phyloP scores from a whole-genome alignment of 345 rosid genomes.

The Physaria fendleri region DNA sequence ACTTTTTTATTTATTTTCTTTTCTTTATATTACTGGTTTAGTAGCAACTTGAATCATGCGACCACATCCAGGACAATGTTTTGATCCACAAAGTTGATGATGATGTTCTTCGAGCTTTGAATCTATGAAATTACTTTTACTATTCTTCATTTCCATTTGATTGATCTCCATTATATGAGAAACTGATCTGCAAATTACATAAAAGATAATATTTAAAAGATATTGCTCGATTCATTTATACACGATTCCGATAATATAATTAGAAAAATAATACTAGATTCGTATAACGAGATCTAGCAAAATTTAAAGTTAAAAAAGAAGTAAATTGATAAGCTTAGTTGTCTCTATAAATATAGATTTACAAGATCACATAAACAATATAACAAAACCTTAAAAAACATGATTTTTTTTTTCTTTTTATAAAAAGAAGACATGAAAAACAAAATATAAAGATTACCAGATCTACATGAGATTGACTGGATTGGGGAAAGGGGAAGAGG shows the following conservation, averaged over 20 bases:
- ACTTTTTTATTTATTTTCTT: conserved; percentile 4
- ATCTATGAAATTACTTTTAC: conserved; percentile 74
- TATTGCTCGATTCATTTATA: neutral
- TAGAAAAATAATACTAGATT: neutral
- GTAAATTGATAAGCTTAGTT: neutral
- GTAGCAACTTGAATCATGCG: conserved; percentile 52
- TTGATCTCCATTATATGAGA: neutral
- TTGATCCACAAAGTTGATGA: conserved; percentile 82
- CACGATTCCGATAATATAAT: neutral
- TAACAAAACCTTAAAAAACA: too few species aligned
- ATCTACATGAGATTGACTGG: neutral
- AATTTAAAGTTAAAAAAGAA: neutral
- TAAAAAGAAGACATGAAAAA: neutral
- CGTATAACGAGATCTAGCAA: neutral
- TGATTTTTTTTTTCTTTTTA: too few species aligned
- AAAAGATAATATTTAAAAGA: neutral
- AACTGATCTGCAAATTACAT: conserved; percentile 9
- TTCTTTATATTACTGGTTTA: conserved; percentile 26
- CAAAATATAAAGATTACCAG: conserved; percentile 7
- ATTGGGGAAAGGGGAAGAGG: neutral
- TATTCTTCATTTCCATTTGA: conserved; percentile 38
- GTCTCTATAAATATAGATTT: too few species aligned
- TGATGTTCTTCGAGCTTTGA: conserved; percentile 86
- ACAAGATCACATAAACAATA: too few species aligned
- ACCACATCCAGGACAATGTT: conserved; percentile 90